Evolutionary conservation across 2,329 filamentous ascomycete genomes (phyloP).

Genomic region (Colletotrichum scovillei): DNA sequence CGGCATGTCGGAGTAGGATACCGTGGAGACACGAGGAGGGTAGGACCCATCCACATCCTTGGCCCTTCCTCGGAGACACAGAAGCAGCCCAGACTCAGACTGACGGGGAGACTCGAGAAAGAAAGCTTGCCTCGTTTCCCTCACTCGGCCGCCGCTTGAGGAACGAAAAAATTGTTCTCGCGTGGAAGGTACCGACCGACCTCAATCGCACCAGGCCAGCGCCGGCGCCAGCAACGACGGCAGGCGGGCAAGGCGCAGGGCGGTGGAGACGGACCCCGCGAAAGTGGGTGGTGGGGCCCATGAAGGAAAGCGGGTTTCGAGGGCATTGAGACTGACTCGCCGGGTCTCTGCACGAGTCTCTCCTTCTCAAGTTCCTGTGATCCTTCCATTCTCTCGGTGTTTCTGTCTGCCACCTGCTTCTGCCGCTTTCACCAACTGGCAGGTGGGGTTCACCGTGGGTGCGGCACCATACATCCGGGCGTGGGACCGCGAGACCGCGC

Average conservation of each 20-base stretch:
- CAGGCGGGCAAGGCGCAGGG: constrained; percentile 1
- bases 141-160: not conserved
- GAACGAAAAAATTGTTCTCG: not conserved
- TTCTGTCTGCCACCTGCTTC: not conserved
- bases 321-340: constrained; percentile 34
- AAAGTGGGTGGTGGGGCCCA: constrained; percentile 32
- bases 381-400: not conserved
- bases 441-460: not conserved
- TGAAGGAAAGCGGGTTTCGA: constrained; percentile 28
- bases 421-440: not conserved
- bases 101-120: no score
- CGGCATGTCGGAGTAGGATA: not conserved
- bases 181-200: not conserved
- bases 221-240: not conserved
- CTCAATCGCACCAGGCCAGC: not conserved
- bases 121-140: not conserved
- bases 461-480: constrained; percentile 20
- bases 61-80: not conserved
- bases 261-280: constrained; percentile 34
- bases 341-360: not conserved
- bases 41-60: constrained; percentile 1
- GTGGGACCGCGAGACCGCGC: not conserved
- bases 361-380: not conserved
- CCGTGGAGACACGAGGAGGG: not conserved
- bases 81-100: not conserved